Base-by-base conservation (phyloP, 768 basidiomycete species). In the Amanita fuliginea region DNA sequence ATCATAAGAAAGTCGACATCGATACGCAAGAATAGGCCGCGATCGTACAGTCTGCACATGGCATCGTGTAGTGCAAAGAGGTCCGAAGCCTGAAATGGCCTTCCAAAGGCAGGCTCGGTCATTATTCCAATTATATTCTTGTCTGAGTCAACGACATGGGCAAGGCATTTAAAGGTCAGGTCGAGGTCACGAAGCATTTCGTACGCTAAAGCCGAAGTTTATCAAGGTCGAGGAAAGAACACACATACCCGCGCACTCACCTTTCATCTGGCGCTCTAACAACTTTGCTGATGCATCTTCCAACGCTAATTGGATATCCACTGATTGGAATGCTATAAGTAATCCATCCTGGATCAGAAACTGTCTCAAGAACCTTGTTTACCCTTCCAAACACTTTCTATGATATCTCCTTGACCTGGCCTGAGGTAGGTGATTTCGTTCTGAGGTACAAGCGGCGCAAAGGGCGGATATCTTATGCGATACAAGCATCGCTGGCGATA, bases 311-410 rank as follows among this genome's bases (percentile, higher is more conserved):
- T 61, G 53, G 4, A 67, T 55, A 53, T 71, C 69, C 67, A 48
- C 22, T 46, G 30, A 30, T 35, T 21, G 8, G 11, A 10, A 30
- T 13, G 46, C 4, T 4, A 32, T 41, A 26, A 26, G 44, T 16
- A 24, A 4, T 9, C 0, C 24, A 7, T 22, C 11, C 2, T 5
- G 4, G 3, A 13, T n/a, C 6, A 5, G 8, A 2, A 14, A 16
- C 44, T 5, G n/a, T 28, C 14, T 16, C 11, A 5, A 32, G 26
- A 4, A 39, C 66, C 67, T 60, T 64, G 61, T 50, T 58, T 62
- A 6, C 65, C 68, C 19, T 64, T 62, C 68, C 69, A 73, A 26
- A 64, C 56, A 1, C 68, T 70, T 18, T 62, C 54, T 39, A 67
- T 57, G 16, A 64, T 59, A 33, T 60, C 55, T n/a, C 52, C 56